phyloP scores from a whole-genome alignment of 495 filamentous ascomycete species.

The Penicillium herquei region DNA sequence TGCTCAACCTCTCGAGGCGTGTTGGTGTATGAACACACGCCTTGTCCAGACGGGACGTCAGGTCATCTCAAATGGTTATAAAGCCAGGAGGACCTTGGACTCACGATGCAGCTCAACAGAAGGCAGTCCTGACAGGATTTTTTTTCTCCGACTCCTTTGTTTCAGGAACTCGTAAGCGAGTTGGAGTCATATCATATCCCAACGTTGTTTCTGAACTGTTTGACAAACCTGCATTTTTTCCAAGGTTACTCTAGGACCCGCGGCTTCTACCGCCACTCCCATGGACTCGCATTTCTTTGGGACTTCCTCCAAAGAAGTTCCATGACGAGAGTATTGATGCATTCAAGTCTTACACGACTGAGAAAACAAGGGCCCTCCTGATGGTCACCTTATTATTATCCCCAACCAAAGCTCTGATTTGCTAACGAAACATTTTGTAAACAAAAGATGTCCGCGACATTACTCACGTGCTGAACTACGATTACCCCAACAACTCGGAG shows the following conservation, averaged over 20 bases:
- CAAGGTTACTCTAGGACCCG: constrained; percentile 68
- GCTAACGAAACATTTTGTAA: constrained; percentile 76
- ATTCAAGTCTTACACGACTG: constrained; percentile 63
- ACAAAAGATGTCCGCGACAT: constrained; percentile 99
- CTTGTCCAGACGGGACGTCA: constrained; percentile 75
- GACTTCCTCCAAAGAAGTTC: constrained; percentile 59
- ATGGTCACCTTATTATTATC: constrained; percentile 45
- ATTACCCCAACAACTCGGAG: constrained; percentile 99
- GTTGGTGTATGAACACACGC: constrained; percentile 68
- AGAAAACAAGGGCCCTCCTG: constrained; percentile 52
- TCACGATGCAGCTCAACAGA: constrained; percentile 73
- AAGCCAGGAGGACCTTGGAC: constrained; percentile 80
- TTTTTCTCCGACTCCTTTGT: constrained; percentile 63
- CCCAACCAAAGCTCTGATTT: constrained; percentile 43
- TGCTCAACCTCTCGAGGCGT: constrained; percentile 84
- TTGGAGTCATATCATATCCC: constrained; percentile 54
- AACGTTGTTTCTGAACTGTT: constrained; percentile 63
- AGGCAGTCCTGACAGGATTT: constrained; percentile 47
- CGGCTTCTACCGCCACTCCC: constrained; percentile 57
- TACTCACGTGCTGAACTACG: constrained; percentile 99
- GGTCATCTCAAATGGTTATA: constrained; percentile 71
- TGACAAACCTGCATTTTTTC: constrained; percentile 59
- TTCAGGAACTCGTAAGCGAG: constrained; percentile 69
- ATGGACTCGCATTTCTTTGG: constrained; percentile 46
- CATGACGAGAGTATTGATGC: constrained; percentile 68